phyloP scores from a whole-genome alignment of 352 stramenopile species.

The Phytopythium vexans region DNA sequence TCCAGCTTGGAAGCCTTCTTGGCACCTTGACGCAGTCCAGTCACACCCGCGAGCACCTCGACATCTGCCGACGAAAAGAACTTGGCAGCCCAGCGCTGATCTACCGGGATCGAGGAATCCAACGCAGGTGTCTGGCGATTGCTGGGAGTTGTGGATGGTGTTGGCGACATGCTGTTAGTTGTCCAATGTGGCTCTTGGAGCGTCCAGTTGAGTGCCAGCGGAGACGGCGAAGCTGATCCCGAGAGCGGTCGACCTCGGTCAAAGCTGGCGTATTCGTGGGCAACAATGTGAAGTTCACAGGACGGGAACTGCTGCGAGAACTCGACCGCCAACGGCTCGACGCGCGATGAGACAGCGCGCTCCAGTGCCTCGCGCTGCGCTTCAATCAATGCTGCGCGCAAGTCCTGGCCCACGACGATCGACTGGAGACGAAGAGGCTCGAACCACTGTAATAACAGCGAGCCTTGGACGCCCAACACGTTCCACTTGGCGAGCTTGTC shows the following conservation, averaged over 20 bases:
- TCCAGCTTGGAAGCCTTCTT: conserved; percentile 66
- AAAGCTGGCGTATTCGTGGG: conserved; percentile 3
- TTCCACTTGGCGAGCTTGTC: conserved; percentile 92
- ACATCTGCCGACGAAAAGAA: conserved; percentile 45
- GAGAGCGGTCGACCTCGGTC: neutral
- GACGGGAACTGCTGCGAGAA: neutral
- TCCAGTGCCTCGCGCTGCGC: conserved; percentile 45
- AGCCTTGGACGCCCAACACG: conserved; percentile 78
- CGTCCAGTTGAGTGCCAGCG: conserved; percentile 61
- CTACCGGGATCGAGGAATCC: neutral
- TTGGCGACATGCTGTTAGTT: neutral
- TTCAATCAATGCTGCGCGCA: conserved; percentile 19
- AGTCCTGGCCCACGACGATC: conserved; percentile 47
- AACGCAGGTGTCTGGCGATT: no score
- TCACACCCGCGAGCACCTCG: conserved; percentile 57
- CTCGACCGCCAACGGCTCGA: neutral
- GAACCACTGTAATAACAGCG: conserved; percentile 61
- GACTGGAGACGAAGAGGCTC: conserved; percentile 49
- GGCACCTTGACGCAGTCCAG: conserved; percentile 65
- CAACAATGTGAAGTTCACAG: conserved; percentile 8
- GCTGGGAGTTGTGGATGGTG: no score
- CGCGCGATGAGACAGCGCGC: conserved; percentile 36
- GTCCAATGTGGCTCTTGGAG: conserved; percentile 36
- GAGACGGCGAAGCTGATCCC: neutral
- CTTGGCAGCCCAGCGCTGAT: neutral